These are phyloP conservation scores for Lepiota venenata DNA, from an alignment of 768 basidiomycete genomes.

Conservation along the genomic window DNA sequence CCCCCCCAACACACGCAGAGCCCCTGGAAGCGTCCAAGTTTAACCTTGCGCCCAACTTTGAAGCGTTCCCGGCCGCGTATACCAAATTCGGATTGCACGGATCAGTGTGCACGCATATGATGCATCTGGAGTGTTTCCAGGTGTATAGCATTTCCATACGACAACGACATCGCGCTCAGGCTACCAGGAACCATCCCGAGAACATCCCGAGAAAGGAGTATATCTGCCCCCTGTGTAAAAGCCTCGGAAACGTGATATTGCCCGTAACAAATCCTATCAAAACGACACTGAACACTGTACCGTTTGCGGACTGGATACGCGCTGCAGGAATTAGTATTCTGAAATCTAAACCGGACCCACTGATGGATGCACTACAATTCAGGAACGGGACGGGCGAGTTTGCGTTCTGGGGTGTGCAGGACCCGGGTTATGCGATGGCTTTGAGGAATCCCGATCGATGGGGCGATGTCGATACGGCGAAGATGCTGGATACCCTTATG, in stretches of 20 bases:
- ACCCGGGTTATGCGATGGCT: conserved; percentile 60
- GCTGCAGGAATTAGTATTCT: conserved; percentile 86
- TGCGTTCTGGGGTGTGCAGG: conserved; percentile 85
- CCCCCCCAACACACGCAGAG: conserved; percentile 52
- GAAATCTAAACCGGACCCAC: conserved; percentile 73
- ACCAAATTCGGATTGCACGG: conserved; percentile 84
- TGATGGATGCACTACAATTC: conserved; percentile 70
- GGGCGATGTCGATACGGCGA: conserved; percentile 56
- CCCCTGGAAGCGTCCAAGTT: conserved; percentile 40
- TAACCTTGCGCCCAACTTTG: conserved; percentile 48
- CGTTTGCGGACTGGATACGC: conserved; percentile 89
- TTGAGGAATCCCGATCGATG: conserved; percentile 48
- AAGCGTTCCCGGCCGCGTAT: conserved; percentile 66
- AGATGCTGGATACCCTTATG: conserved; percentile 89
- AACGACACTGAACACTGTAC: conserved; percentile 50
- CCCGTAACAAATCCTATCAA: conserved; percentile 61
- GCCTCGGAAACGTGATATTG: conserved; percentile 89
- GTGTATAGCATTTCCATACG: conserved; percentile 85
- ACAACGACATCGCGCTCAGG: conserved; percentile 83
- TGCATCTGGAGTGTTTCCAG: conserved; percentile 95
- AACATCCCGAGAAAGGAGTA: conserved; percentile 92
- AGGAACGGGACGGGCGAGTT: conserved; percentile 84
- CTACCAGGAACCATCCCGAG: conserved; percentile 92
- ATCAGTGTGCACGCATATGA: conserved; percentile 93
- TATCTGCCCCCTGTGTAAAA: conserved; percentile 97